Percentiles rank a stretch among this genome's conserved stretches.
Evolutionary conservation across 2,329 filamentous ascomycete species (phyloP).

Genomic region (Hypoxylon sp.): DNA sequence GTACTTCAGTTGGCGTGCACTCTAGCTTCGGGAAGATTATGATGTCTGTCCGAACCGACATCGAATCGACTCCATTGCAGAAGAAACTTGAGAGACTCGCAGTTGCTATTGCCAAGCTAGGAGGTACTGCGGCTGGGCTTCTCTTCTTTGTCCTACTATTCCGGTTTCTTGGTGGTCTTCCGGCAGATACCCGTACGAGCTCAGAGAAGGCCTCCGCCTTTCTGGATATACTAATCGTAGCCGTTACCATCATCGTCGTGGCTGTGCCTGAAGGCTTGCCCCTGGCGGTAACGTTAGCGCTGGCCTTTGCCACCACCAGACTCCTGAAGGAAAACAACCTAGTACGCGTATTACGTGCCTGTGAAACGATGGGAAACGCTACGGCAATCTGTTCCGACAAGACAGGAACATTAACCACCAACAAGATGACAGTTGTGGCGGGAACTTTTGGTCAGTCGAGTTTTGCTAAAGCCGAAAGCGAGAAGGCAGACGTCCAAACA

Average conservation of each 20-base stretch:
- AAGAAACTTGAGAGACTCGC: slow-evolving; percentile 67
- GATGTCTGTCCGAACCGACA: slow-evolving; percentile 68
- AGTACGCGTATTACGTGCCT: slow-evolving; percentile 76
- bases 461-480: slow-evolving; percentile 50
- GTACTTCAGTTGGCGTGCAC: slow-evolving; percentile 69
- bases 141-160: slow-evolving; percentile 86
- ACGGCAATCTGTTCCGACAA: slow-evolving; percentile 86
- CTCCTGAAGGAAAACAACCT: slow-evolving; percentile 80
- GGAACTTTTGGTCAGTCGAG: slow-evolving; percentile 71
- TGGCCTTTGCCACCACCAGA: slow-evolving; percentile 77
- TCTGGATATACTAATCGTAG: slow-evolving; percentile 74
- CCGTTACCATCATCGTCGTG: slow-evolving; percentile 78
- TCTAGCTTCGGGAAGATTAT: slow-evolving; percentile 70
- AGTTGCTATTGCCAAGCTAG: slow-evolving; percentile 66
- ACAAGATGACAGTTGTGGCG: slow-evolving; percentile 83
- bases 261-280: slow-evolving; percentile 77
- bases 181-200: slow-evolving; percentile 62
- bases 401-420: slow-evolving; percentile 81
- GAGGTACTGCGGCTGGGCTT: slow-evolving; percentile 77
- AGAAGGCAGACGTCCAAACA: slow-evolving; percentile 41
- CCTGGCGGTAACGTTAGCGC: slow-evolving; percentile 76
- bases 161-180: slow-evolving; percentile 78
- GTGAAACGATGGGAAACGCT: slow-evolving; percentile 80
- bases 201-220: slow-evolving; percentile 74
- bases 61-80: slow-evolving; percentile 68